Evolutionary conservation across 2,329 filamentous ascomycete genomes (phyloP), one percentile per base, ranked within the genome.

Genomic region (Ophiostoma ips): DNA sequence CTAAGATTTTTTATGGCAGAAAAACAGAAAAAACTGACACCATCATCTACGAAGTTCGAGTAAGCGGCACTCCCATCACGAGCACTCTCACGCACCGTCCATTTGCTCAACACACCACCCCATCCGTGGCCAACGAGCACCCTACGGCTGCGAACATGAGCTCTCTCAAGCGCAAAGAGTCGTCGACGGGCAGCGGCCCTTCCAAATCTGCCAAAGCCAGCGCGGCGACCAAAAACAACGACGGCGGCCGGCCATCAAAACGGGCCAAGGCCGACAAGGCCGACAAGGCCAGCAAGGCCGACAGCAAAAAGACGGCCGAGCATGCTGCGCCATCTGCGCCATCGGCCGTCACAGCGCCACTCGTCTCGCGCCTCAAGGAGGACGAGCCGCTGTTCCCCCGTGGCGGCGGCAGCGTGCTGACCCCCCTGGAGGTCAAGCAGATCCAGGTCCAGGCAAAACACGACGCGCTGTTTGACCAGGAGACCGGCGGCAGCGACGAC

Each of bases 401-500:
- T 73, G 92, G 92, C 50, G 94, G 92, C 40, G 90, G 81, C 49
- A 94, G 87, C 62, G 75, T 95, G 48, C 70, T 98, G 62, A 95
- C 92, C 2, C 89, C 92, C 18, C 71, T 98, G 48, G 92, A 98
- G 65, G 85, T 94, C 63, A 95, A 95, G 69, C 87, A 96, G 66
- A 96, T 98, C 55, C 84, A 92, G 60, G 83, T 94, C 52, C 84
- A 96, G 66, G 92, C 92, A 43, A 92, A 85, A 62, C 82, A 84
- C 59, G 92, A 98, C 71, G 92, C 89, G 37, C 71, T 94, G 36
- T 92, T 90, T 62, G 92, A 96, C 66, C 83, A 94, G 59, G 76
- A 83, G 57, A 77, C 77, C 45, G 68, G 70, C 47, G 72, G 73
- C n/a, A 28, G 8, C 51, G 62, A 66, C 28, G 71, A 75, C 54